These are phyloP conservation scores for Lactarius quietus DNA, from an alignment of 768 basidiomycete genomes.

Conservation along the genomic window DNA sequence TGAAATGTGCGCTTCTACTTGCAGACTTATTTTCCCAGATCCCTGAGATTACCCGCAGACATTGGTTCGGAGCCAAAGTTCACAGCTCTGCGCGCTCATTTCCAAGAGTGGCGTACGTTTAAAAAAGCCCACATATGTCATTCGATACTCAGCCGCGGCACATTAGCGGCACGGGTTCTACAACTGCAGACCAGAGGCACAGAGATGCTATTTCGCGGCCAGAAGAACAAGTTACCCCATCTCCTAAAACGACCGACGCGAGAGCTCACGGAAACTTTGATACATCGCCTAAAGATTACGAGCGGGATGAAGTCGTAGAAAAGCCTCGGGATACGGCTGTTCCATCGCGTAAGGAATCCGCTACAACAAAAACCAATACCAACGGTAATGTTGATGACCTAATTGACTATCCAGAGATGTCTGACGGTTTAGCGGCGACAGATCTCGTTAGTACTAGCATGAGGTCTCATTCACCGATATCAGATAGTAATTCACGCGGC, in stretches of 20 bases:
- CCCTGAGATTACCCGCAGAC: conserved; percentile 4
- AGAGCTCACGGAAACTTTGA: background rate
- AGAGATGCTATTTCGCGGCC: conserved; percentile 2
- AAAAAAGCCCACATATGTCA: background rate
- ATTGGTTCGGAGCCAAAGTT: conserved; percentile 6
- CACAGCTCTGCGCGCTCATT: conserved; percentile 7
- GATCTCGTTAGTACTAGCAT: background rate
- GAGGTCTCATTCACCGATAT: background rate
- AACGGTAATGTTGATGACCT: background rate
- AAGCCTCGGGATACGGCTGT: background rate
- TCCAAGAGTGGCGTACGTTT: conserved; percentile 7
- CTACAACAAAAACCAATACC: background rate
- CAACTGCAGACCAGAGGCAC: background rate
- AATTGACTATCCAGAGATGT: background rate
- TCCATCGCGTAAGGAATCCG: background rate
- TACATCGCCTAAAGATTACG: background rate
- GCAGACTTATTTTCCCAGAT: background rate
- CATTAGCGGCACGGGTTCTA: background rate
- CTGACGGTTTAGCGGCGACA: background rate
- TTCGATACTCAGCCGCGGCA: background rate
- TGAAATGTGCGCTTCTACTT: conserved; percentile 26
- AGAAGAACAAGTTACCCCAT: conserved; percentile 4
- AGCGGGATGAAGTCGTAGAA: background rate
- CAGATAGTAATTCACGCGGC: background rate
- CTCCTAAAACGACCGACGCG: background rate